Base-by-base conservation (phyloP, 352 stramenopile genomes). In the Phytophthora lateralis region DNA sequence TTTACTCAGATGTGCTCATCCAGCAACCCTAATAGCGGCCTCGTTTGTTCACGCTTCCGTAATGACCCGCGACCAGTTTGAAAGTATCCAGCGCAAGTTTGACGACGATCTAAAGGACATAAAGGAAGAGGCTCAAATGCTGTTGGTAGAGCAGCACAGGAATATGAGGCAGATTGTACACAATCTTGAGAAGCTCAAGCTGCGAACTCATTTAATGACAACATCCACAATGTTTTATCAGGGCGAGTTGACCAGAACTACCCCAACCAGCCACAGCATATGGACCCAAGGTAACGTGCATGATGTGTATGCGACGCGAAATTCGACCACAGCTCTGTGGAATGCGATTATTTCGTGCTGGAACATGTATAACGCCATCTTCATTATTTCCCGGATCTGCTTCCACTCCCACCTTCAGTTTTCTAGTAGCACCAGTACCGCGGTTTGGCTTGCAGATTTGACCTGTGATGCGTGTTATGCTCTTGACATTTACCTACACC, bases 41-140 rank as follows among this genome's bases (percentile, higher is more conserved):
- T 90, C 83, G 0, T 41, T 70, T 0, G 68, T 92, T 4, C 70
- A 85, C 21, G 77, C 81, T 29, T 92, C 83, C 0, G 76, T 92
- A 7, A 90, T 92, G 81, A 86, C 77, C 7, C 66, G 75, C 26
- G 83, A 91, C 4, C 78, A 93, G 29, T 93, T 94, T 42, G 83
- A 92, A 27, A 57, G 70, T 0, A 73, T 89, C 6, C 58, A 74
- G 8, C 77, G 77, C 17, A 90, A 91, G 42, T 91, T 88, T 35
- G 65, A 73, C 0, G 75, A 85, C 6, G 80, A 91, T 26, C 59
- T 89, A 14, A 29, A 37, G 0, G 75, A 85, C 43, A 88, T 91
- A 29, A 66, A 49, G n/a, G 72, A 67, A 18, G 78, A 85, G 30
- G 82, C 82, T 0, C 41, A 76, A 18, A 50, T 65, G 2, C n/a